Evolutionary conservation across 2,329 filamentous ascomycete genomes (phyloP), one percentile per base, ranked within the genome.

Genomic region (Colletotrichum sojae): DNA sequence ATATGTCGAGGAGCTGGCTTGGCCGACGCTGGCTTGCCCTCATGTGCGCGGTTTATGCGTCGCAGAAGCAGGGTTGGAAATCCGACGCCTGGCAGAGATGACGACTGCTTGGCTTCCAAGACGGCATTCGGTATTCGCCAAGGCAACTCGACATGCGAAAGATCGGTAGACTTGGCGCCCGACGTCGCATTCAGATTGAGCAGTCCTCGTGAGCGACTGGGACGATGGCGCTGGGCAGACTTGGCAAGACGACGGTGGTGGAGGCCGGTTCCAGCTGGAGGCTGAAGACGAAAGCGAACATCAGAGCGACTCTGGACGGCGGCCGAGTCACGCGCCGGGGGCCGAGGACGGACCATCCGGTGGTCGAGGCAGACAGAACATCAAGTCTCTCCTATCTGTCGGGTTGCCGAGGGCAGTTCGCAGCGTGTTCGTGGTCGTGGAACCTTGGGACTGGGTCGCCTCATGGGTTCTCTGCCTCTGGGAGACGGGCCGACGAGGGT

Each of bases 111-210:
- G 66, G 61, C 15, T 53, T 43, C 61, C 66, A 60, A 55, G 61
- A 60, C 66, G 66, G 43, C 55, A 65, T 54, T 55, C 54, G 61
- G 49, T 31, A 22, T 39, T 55, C 40, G 61, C 66, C 66, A 69
- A 65, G 61, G 20, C n/a, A 10, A 22, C 36, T 31, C 13, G 27
- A 43, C 4, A 40, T 49, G 25, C 40, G 45, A 45, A 45, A 54
- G 6, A 22, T 65, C 49, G 61, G 49, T 22, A 40, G 54, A 16
- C 36, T 16, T 60, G 22, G 16, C 39, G 61, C 31, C 54, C 43
- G 55, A 60, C 55, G 61, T 65, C 49, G 61, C 61, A 65, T 45
- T 55, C 53, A 48, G 6, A 65, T 65, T 64, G 49, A 27, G 4
- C 9, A 13, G 31, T 8, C 31, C 43, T 68, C 54, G 61, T 15